Evolutionary conservation across 2,329 filamentous ascomycete species (phyloP).

Genomic region (Claviceps fusiformis): DNA sequence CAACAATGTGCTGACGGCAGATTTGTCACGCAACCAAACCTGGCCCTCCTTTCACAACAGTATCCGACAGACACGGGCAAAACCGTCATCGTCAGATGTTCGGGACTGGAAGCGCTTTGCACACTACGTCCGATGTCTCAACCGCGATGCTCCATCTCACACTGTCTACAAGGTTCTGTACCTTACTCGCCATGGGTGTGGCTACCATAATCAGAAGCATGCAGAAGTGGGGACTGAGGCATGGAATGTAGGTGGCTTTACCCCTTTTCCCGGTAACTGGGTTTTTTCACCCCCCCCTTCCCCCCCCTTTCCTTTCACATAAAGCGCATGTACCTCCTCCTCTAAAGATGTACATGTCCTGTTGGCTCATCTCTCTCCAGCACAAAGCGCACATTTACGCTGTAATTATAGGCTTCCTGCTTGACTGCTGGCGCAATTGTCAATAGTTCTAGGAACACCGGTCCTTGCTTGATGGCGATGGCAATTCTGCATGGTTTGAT

Average conservation of each 20-base stretch:
- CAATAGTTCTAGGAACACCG: constrained; percentile 18
- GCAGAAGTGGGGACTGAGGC: constrained; percentile 40
- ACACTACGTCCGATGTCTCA: constrained; percentile 32
- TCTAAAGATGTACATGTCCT: too few species aligned
- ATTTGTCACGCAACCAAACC: constrained; percentile 30
- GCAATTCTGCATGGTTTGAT: constrained; percentile 25
- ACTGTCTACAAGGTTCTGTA: constrained; percentile 40
- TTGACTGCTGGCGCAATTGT: not conserved
- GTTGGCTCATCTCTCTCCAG: not conserved
- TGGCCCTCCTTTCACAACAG: constrained; percentile 37
- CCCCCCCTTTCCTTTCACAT: too few species aligned
- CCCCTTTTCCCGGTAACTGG: not conserved
- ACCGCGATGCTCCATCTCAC: constrained; percentile 24
- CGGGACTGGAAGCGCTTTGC: constrained; percentile 41
- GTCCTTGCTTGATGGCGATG: constrained; percentile 26
- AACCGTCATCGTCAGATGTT: constrained; percentile 9
- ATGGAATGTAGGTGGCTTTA: constrained; percentile 32
- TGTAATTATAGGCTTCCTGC: not conserved
- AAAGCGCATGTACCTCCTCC: too few species aligned
- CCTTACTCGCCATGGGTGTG: constrained; percentile 44
- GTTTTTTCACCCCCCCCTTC: not conserved
- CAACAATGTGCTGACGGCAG: constrained; percentile 15
- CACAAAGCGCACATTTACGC: not conserved
- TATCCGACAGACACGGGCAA: constrained; percentile 28
- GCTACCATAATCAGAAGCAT: constrained; percentile 34